Conservation (phyloP, 306 rosid genomes). For the Citrullus colocynthis region DNA sequence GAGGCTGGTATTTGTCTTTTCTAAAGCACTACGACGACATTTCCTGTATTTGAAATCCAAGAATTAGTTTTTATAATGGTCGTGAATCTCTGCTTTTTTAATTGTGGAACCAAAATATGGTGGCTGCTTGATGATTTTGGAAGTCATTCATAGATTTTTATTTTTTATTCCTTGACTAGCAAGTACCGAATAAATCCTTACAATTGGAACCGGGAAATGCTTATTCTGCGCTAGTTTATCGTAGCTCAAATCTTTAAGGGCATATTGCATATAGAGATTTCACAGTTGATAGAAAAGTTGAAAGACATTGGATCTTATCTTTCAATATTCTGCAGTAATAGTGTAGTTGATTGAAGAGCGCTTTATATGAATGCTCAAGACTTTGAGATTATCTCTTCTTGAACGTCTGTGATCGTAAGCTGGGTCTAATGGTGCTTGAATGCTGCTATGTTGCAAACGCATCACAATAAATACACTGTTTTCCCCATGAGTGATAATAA, state of each 20-base stretch:
- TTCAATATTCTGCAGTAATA: neutral
- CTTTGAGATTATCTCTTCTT: neutral
- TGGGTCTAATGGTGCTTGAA: neutral
- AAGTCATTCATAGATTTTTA: neutral
- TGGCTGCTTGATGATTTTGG: neutral
- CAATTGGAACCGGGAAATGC: neutral
- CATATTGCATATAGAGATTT: neutral
- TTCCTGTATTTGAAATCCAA: neutral
- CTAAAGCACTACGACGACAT: neutral
- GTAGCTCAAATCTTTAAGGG: neutral
- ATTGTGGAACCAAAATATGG: neutral
- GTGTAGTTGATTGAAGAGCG: neutral
- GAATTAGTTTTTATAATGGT: neutral
- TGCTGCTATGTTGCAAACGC: neutral
- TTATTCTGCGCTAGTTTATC: neutral
- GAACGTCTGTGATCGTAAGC: neutral
- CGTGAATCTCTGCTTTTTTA: neutral
- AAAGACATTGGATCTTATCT: neutral
- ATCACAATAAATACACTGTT: neutral
- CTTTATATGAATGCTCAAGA: neutral
- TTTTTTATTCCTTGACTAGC: neutral
- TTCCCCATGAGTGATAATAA: neutral
- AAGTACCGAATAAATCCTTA: neutral
- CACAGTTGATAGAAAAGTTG: neutral
- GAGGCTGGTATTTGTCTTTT: constrained; percentile 56